Evolutionary conservation across 2,329 filamentous ascomycete species (phyloP), one percentile per base, ranked within the genome.

Genomic region (Botrytis cinerea): DNA sequence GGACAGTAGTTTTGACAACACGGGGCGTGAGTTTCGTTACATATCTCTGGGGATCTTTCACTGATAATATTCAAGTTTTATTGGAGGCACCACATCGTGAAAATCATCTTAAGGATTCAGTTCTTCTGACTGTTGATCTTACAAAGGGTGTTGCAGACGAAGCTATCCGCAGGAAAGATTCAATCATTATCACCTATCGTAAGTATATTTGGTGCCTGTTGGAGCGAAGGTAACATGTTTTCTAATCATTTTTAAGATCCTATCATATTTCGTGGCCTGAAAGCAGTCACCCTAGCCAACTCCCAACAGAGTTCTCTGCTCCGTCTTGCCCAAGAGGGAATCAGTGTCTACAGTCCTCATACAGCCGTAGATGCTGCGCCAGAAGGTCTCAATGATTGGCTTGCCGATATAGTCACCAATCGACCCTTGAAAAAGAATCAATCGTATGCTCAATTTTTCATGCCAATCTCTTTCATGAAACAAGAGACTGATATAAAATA

Each of bases 321-420:
- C 6, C 89, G 91, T 62, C 88, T 99, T 20, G 92, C 92, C 64
- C 92, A 93, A 76, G 90, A 93, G 81, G 95, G 95, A 51, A 94
- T 99, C 79, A 97, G 94, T 76, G 94, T 99, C 73, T 99, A 98
- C 85, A 94, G 92, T 77, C 96, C 96, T 0, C 96, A 99, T 83
- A 99, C 96, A 0, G 95, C 96, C 22, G 90, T 98, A 61, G 96
- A 99, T 82, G 94, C 94, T 57, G 93, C 93, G 0, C 89, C 90
- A 0, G 89, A 91, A 28, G 96, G 96, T 6, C 89, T 99, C 78
- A 97, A 95, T 80, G 93, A 97, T 82, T 99, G 95, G 95, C 90
- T 99, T 16, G 94, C 93, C 74, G 92, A 97, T 80, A 91, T 97
- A 67, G 89, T 98, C 32, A 90, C 91, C 2, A 45, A 45, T 45